Conservation (phyloP, 345 rosid genomes). For the Populus nigra region DNA sequence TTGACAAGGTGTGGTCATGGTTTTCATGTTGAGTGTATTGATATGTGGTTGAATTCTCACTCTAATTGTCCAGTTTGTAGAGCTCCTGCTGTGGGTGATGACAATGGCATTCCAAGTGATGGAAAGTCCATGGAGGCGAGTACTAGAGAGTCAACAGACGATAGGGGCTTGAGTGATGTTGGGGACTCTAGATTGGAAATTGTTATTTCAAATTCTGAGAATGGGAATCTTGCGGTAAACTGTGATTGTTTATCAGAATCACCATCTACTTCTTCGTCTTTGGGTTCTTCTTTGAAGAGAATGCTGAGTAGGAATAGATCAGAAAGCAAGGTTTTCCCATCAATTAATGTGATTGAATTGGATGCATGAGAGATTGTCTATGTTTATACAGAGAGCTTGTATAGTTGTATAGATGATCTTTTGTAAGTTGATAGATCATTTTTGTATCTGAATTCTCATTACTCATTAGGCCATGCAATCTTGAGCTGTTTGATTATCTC, state of each 20-base stretch:
- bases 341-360: slow-evolving; percentile 6
- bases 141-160: slow-evolving; percentile 18
- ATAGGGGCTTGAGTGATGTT: slow-evolving; percentile 13
- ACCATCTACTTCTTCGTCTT: slow-evolving; percentile 26
- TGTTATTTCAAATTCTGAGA: slow-evolving; percentile 19
- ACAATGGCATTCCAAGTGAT: not conserved
- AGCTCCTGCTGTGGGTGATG: slow-evolving; percentile 34
- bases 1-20: slow-evolving; percentile 61
- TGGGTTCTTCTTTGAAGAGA: slow-evolving; percentile 49
- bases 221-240: slow-evolving; percentile 8
- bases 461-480: not conserved
- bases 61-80: slow-evolving; percentile 74
- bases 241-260: slow-evolving; percentile 7
- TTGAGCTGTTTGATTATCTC: not conserved
- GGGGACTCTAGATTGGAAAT: slow-evolving; percentile 31
- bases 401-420: not conserved
- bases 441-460: not conserved
- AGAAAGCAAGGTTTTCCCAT: slow-evolving; percentile 49
- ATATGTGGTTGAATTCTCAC: slow-evolving; percentile 76
- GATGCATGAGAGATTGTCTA: slow-evolving; percentile 17
- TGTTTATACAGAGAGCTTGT: not conserved
- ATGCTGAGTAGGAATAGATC: slow-evolving; percentile 68
- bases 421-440: not conserved
- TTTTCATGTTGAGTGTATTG: slow-evolving; percentile 79
- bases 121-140: slow-evolving; percentile 17